Evolutionary conservation across 1,284 basidiomycete species (phyloP).

Genomic region (Macrocystidia cucumis): DNA sequence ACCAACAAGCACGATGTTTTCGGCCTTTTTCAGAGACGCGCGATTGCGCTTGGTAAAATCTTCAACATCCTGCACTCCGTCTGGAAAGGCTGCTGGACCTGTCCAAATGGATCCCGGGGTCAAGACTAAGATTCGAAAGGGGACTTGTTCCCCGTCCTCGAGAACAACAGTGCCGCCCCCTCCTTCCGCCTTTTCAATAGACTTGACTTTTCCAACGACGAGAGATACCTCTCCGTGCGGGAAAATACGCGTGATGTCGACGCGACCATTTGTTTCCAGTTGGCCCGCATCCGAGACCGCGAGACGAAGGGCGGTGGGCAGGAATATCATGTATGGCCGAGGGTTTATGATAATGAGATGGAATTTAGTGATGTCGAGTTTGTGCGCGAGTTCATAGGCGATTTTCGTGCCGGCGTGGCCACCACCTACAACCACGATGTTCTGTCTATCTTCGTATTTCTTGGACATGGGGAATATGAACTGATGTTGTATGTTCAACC

Average conservation of each 20-base stretch:
- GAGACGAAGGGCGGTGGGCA: conserved; percentile 19
- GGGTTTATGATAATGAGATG: conserved; percentile 32
- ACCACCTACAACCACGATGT: conserved; percentile 35
- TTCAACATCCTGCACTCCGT: conserved; percentile 25
- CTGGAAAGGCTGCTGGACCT: conserved; percentile 37
- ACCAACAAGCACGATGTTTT: conserved; percentile 50
- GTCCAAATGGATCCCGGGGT: conserved; percentile 48
- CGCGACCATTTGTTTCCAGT: conserved; percentile 26
- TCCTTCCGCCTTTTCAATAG: conserved; percentile 27
- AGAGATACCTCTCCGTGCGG: conserved; percentile 36
- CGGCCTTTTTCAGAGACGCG: conserved; percentile 33
- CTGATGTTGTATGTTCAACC: too few species aligned
- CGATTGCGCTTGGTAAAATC: conserved; percentile 34
- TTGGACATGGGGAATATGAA: conserved; percentile 3
- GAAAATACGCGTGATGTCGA: conserved; percentile 43
- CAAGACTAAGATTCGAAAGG: conserved; percentile 46
- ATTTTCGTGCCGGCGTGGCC: conserved; percentile 25
- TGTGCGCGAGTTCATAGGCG: conserved; percentile 22
- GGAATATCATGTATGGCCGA: conserved; percentile 27
- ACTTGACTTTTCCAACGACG: conserved; percentile 35
- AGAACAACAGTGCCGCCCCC: conserved; percentile 41
- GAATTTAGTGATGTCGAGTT: conserved; percentile 27
- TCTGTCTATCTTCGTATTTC: conserved; percentile 7
- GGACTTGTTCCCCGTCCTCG: conserved; percentile 35
- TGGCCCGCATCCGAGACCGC: conserved; percentile 18